A percentile compares a stretch with the other conserved stretches of the same genome.
These are phyloP conservation scores for Stereum hirsutum DNA, from an alignment of 1,284 basidiomycete species.

Conservation along the genomic window DNA sequence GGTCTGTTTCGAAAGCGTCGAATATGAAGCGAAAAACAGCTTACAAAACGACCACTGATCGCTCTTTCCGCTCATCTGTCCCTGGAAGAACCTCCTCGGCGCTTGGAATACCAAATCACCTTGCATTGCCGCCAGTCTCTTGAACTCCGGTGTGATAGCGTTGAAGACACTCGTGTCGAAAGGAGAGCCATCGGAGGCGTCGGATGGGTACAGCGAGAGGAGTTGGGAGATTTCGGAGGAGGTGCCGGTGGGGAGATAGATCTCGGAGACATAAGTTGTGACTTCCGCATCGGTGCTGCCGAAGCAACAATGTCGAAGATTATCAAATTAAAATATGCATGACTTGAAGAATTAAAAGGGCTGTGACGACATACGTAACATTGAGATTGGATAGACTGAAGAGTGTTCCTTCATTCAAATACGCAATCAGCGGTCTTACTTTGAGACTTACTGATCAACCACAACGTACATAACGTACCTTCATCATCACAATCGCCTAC, in stretches of 20 bases:
- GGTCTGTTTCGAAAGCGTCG: too few species aligned
- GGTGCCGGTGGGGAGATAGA: constrained; percentile 23
- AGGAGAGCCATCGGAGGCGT: constrained; percentile 39
- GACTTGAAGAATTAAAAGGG: too few species aligned
- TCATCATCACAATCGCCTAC: constrained; percentile 13
- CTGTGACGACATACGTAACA: neutral
- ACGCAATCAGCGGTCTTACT: too few species aligned
- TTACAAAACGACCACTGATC: neutral
- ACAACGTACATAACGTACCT: constrained; percentile 13
- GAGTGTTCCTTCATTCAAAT: neutral
- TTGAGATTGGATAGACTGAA: neutral
- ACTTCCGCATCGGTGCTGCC: constrained; percentile 30
- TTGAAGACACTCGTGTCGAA: constrained; percentile 37
- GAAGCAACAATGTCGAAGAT: neutral
- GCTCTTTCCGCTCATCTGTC: constrained; percentile 31
- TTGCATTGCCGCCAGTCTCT: constrained; percentile 39
- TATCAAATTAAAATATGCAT: too few species aligned
- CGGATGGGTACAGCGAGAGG: constrained; percentile 29
- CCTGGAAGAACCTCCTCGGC: constrained; percentile 40
- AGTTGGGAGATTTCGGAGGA: constrained; percentile 22
- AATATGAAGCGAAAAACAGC: neutral
- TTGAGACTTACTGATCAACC: too few species aligned
- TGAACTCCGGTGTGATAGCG: constrained; percentile 38
- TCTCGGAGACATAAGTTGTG: constrained; percentile 24
- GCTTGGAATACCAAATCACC: constrained; percentile 49